Conservation (phyloP, 1,284 basidiomycete genomes). For the Crepidotus sp. region DNA sequence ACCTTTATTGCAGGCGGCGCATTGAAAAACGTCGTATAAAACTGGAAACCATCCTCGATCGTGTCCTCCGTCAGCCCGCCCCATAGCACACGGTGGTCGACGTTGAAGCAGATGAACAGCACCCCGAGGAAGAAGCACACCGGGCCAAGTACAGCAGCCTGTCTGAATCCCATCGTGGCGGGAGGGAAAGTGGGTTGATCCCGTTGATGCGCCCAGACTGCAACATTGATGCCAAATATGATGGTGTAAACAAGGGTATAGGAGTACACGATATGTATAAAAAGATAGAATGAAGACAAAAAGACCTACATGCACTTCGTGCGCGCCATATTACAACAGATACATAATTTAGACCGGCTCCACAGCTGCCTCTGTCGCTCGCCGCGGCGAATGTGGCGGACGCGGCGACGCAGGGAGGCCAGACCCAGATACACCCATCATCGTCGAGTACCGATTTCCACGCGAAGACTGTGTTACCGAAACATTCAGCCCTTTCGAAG, state of each 20-base stretch:
- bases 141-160: conserved; percentile 74
- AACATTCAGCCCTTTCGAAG: conserved; percentile 59
- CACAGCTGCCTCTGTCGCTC: not conserved
- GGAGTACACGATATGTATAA: conserved; percentile 8
- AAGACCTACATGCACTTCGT: conserved; percentile 8
- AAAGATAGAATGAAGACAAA: conserved; percentile 4
- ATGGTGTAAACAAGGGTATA: conserved; percentile 5
- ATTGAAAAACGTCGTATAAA: conserved; percentile 86
- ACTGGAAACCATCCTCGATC: conserved; percentile 69
- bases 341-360: conserved; percentile 5
- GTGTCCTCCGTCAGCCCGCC: conserved; percentile 51
- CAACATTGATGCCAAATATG: conserved; percentile 1
- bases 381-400: conserved; percentile 20
- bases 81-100: conserved; percentile 79
- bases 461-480: conserved; percentile 36
- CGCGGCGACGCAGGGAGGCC: conserved; percentile 39
- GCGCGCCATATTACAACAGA: not conserved
- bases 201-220: conserved; percentile 6
- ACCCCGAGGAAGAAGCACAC: conserved; percentile 84
- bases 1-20: conserved; percentile 86
- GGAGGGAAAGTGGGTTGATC: not conserved
- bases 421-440: conserved; percentile 29
- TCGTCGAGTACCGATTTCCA: conserved; percentile 50
- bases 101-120: conserved; percentile 79
- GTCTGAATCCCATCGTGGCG: conserved; percentile 70